Evolutionary conservation across 371 early-diverging fungal genomes (phyloP), one percentile per base, ranked within the genome.

Genomic region (Batkoa obscura): DNA sequence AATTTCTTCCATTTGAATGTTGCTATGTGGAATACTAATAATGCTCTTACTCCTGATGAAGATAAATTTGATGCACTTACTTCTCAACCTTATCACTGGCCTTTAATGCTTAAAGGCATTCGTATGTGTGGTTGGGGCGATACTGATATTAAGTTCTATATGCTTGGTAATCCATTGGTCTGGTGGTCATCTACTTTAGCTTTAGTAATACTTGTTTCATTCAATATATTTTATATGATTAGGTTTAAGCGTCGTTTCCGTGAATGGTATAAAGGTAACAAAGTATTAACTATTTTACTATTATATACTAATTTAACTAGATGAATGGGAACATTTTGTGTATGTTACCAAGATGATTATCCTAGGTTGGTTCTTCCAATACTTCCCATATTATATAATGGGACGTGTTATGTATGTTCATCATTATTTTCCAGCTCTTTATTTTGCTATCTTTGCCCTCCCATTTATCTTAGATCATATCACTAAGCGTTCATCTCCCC

Each of bases 41-140:
- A 98, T 64, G 96, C 97, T 3, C 73, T 99, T 60, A 78, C 84
- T 12, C 94, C 98, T 10, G 98, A 99, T 67, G 86, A 86, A 0
- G 94, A 96, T 65, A 90, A 94, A 68, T 87, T 93, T 61, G 93
- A 93, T 59, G 67, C 75, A 41, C 75, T 98, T 17, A 80, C 88
- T 2, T 94, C 94, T 13, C 62, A 68, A 50, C 98, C 99, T 0
- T 72, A 72, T 47, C 86, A 99, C 60, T 99, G 99, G 99, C 94
- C 96, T 33, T 69, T 97, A 45, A 64, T 91, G 56, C 69, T 76
- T 33, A 80, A 88, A 13, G 99, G 99, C 10, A 71, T 99, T 42
- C 82, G 98, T 49, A 96, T 99, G 94, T 89, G 90, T 64, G 79
- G 87, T 30, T 99, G 99, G 99, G 88, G 78, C 36, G 94, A 94